Evolutionary conservation across 2,329 filamentous ascomycete species (phyloP).

Genomic region (Sclerotinia nivalis): DNA sequence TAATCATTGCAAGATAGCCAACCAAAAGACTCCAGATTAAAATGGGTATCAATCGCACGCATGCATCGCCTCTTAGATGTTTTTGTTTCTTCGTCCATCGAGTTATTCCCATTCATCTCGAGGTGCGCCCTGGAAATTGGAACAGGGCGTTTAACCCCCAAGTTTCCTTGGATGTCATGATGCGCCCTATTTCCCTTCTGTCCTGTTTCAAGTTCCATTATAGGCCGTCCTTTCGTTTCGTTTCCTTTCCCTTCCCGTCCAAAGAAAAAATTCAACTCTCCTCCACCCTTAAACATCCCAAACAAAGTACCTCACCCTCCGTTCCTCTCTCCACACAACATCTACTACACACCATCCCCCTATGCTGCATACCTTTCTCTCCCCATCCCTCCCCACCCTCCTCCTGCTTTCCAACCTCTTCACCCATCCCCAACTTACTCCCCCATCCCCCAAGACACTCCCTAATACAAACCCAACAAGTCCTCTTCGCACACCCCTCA

Average conservation of each 20-base stretch:
- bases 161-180: not conserved
- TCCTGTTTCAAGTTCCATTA: not conserved
- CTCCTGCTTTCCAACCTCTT: conserved; percentile 11
- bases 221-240: not conserved
- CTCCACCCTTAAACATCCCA: conserved; percentile 55
- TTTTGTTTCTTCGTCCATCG: not conserved
- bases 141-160: not conserved
- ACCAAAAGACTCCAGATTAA: conserved; percentile 15
- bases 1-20: conserved; percentile 11
- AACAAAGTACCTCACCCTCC: conserved; percentile 66
- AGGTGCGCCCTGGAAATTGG: not conserved
- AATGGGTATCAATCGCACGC: conserved; percentile 11
- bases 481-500: conserved; percentile 59
- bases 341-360: conserved; percentile 60
- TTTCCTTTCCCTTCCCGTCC: not conserved
- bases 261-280: conserved; percentile 14
- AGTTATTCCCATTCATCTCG: not conserved
- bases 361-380: conserved; percentile 28
- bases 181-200: not conserved
- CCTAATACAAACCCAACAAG: conserved; percentile 70
- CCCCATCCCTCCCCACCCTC: not conserved
- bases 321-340: conserved; percentile 67
- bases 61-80: not conserved
- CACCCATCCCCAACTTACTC: conserved; percentile 14
- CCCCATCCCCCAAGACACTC: conserved; percentile 49